These are phyloP conservation scores for Salix caprea DNA, from an alignment of 345 rosid species.

Conservation along the genomic window DNA sequence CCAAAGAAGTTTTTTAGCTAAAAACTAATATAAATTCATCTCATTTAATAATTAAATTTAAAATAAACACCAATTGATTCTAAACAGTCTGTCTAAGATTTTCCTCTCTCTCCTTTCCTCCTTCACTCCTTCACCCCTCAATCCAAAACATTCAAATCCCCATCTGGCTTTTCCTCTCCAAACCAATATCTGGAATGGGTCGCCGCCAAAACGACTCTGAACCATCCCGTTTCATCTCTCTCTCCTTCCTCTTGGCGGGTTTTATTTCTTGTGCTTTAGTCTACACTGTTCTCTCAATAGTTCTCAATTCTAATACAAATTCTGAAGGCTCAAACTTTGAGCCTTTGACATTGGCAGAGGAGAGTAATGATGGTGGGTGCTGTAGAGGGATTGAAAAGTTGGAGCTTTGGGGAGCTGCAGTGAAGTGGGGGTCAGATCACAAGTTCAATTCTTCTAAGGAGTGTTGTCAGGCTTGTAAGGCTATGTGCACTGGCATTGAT, in stretches of 20 bases:
- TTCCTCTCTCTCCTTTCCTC: background rate
- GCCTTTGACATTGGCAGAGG: conserved; percentile 15
- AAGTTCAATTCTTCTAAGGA: conserved; percentile 65
- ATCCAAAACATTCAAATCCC: background rate
- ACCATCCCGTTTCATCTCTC: conserved; percentile 50
- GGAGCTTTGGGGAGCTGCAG: conserved; percentile 98
- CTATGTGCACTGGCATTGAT: conserved; percentile 74
- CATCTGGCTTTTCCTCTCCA: conserved; percentile 7
- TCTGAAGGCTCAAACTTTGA: conserved; percentile 9
- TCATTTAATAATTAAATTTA: no score
- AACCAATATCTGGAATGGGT: conserved; percentile 43
- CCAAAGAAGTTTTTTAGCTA: no score
- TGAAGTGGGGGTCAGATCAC: conserved; percentile 94
- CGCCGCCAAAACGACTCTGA: conserved; percentile 59
- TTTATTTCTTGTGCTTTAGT: conserved; percentile 55
- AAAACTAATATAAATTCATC: no score
- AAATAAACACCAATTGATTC: no score
- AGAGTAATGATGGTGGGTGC: conserved; percentile 37
- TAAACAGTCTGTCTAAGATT: background rate
- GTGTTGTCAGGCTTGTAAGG: conserved; percentile 86
- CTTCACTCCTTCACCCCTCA: background rate
- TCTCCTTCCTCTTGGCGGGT: conserved; percentile 47
- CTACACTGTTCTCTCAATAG: conserved; percentile 57
- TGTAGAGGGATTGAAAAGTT: conserved; percentile 76
- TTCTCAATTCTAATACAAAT: conserved; percentile 32